Evolutionary conservation across 208 protist genomes (phyloP), one percentile per base, ranked within the genome.

Genomic region (Wallacemonas sp.): DNA sequence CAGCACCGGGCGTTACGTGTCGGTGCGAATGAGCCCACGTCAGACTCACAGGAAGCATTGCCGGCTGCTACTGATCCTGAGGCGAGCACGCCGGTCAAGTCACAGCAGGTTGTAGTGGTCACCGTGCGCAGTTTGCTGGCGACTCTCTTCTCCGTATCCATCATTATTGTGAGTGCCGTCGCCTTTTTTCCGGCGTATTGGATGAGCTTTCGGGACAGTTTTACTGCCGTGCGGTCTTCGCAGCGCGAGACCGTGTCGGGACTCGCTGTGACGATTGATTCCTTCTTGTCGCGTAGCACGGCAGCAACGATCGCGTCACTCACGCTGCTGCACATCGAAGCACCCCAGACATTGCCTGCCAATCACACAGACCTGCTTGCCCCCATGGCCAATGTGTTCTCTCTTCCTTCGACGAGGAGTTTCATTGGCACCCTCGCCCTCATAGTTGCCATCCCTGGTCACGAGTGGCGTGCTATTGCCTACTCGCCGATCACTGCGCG

Each of bases 201-300:
- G 51, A 11, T 58, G 8, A 58, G 8, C 8, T 39, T 33, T 9
- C 30, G 14, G 9, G 51, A 58, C 15, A 39, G 30, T 21, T 17
- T 58, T 19, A 24, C 9, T 17, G 51, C 51, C 0, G 51, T 58
- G 30, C 8, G 51, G 8, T 14, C 30, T 11, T 9, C 51, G 11
- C 51, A 58, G 51, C 51, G 51, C 15, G 51, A 58, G 51, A 38
- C 31, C 30, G 51, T 58, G 9, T 58, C 51, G 4, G 51, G 51
- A 15, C 51, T 58, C 9, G 51, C 51, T 0, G 2, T 58, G 15
- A 19, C 51, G 5, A 39, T 58, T 22, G 51, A 58, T 19, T 33
- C 31, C n/a, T 39, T 58, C 28, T 27, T 58, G 17, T 8, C 28
- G 6, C 51, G 51, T 17, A 27, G 15, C 19, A 31, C 31, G 14